Percentiles rank a stretch among this genome's conserved stretches.
Conservation (phyloP, 192 early-diverging fungal species). For the Coemansia sp. region DNA sequence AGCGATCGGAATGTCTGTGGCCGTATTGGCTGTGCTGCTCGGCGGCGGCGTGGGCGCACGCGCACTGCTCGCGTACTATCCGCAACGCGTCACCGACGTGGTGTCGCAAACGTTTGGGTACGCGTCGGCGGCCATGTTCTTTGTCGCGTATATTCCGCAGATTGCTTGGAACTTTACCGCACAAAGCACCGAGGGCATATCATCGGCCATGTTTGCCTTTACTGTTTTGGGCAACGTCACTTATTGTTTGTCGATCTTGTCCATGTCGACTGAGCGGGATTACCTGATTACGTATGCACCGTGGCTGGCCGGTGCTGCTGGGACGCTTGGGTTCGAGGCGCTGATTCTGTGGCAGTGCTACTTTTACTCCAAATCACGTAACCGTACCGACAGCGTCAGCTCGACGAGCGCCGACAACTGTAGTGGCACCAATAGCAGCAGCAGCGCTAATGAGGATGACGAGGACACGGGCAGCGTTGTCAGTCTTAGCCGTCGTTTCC, state of each 20-base stretch:
- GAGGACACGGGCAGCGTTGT: constrained; percentile 19
- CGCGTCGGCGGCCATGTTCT: constrained; percentile 69
- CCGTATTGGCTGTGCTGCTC: constrained; percentile 22
- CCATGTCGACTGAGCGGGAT: constrained; percentile 36
- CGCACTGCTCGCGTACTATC: constrained; percentile 30
- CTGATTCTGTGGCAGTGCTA: constrained; percentile 49
- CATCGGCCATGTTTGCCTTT: constrained; percentile 82
- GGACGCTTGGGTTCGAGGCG: constrained; percentile 49
- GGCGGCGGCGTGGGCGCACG: constrained; percentile 27
- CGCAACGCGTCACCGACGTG: constrained; percentile 39
- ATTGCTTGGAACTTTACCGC: constrained; percentile 75
- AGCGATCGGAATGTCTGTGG: constrained; percentile 22
- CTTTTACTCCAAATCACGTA: constrained; percentile 30
- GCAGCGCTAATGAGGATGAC: constrained; percentile 12
- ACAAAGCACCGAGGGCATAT: constrained; percentile 75
- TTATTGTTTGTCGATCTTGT: constrained; percentile 46
- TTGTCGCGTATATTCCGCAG: constrained; percentile 75
- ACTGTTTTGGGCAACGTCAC: constrained; percentile 74
- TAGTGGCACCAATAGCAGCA: neutral
- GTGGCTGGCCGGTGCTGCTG: constrained; percentile 48
- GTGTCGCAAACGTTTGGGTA: constrained; percentile 73
- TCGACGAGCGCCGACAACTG: constrained; percentile 2
- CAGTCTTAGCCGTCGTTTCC: constrained; percentile 10
- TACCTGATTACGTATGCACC: constrained; percentile 47
- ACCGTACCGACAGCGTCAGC: constrained; percentile 1